Evolutionary conservation across 1,284 basidiomycete species (phyloP), one percentile per base, ranked within the genome.

Genomic region (Pascua guehoae): DNA sequence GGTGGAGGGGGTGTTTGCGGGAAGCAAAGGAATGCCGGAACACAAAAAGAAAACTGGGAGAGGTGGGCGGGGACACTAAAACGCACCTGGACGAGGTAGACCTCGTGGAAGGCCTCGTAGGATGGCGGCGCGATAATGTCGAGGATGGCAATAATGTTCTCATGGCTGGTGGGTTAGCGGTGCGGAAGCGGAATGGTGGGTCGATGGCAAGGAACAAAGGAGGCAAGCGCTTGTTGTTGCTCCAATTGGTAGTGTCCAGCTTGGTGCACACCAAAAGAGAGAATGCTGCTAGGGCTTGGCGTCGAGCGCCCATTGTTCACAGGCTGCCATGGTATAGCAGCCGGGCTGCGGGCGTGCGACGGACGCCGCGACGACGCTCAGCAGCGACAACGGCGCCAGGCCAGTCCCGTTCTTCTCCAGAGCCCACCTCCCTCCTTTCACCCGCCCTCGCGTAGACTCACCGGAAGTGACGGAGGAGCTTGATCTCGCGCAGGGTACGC

Each of bases 91-190:
- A 95, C 87, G 63, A 95, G 68, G 54, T 78, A 78, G 16, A 78
- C 76, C 78, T 98, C 95, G 69, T 89, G 92, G 83, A 99, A 99
- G 3, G 84, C 82, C 48, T 97, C 92, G 73, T 93, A 81, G 46
- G 87, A 87, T 41, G 88, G 80, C 1, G 94, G 93, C 69, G 89
- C 88, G 80, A 96, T 86, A 69, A 97, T 95, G 74, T 97, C 93
- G 47, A 97, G 81, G 69, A 97, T 93, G 43, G 91, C 89, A 72
- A 97, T 96, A 72, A 97, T 95, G 85, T 93, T 77, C 50, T 72
- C 73, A 56, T 72, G 70, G 42, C 72, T 75, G 54, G 7, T 32
- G 8, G 36, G 45, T 17, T n/a, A 36, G 41, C n/a, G n/a, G n/a
- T n/a, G n/a, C n/a, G n/a, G n/a, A n/a, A n/a, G n/a, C 16, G 48